These are phyloP conservation scores for Cladosporium sp. DNA, from an alignment of 2,329 filamentous ascomycete genomes.

Conservation along the genomic window DNA sequence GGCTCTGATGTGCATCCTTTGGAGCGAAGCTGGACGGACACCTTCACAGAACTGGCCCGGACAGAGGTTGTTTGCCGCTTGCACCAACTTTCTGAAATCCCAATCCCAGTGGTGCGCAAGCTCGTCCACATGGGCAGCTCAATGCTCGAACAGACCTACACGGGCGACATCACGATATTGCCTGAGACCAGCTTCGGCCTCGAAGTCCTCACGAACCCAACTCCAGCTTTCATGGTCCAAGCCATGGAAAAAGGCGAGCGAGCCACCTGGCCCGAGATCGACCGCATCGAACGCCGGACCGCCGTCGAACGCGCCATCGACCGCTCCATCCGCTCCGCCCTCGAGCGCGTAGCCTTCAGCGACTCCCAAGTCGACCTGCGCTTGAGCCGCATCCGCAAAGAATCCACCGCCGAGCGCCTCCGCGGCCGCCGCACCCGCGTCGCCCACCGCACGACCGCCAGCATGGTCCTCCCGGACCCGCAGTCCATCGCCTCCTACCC, in stretches of 20 bases:
- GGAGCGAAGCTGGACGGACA: not conserved
- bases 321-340: slow-evolving; percentile 61
- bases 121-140: slow-evolving; percentile 37
- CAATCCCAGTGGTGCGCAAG: not conserved
- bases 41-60: slow-evolving; percentile 1
- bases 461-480: slow-evolving; percentile 1
- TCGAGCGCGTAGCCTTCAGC: slow-evolving; percentile 63
- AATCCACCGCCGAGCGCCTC: slow-evolving; percentile 1
- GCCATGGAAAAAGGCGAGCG: slow-evolving; percentile 72
- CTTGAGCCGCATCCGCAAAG: slow-evolving; percentile 1
- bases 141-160: slow-evolving; percentile 84
- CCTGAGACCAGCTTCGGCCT: slow-evolving; percentile 74
- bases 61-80: slow-evolving; percentile 3
- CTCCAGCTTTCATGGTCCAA: slow-evolving; percentile 75
- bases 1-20: not conserved
- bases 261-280: slow-evolving; percentile 87
- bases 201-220: slow-evolving; percentile 75
- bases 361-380: slow-evolving; percentile 57
- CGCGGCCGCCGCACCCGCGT: not conserved
- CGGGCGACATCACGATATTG: slow-evolving; percentile 89
- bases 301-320: slow-evolving; percentile 84
- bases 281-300: slow-evolving; percentile 76
- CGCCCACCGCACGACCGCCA: not conserved
- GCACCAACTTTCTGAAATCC: slow-evolving; percentile 2
- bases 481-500: not conserved